Base-by-base conservation (phyloP, 495 filamentous ascomycete genomes). In the Oleoguttula mirabilis region DNA sequence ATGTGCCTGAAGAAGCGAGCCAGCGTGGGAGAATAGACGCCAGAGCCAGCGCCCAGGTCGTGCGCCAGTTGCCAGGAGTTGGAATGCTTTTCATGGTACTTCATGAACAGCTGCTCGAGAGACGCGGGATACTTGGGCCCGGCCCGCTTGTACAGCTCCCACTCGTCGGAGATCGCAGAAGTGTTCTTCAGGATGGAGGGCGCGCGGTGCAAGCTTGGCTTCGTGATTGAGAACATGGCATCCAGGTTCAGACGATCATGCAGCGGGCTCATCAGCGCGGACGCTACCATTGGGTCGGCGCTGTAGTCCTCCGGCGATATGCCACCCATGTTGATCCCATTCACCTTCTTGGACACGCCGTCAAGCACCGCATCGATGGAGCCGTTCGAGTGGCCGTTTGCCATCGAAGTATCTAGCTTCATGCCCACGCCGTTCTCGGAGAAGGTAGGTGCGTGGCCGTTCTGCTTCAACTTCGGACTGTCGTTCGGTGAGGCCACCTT, bases 1-100 rank as follows among this genome's bases (percentile, higher is more conserved):
- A 51, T 35, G 27, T 51, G 47, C 10, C 42, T 19, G 42, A 51
- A 51, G 37, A 33, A 51, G 20, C 32, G 17, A 10, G 47, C 47
- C 4, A 51, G 47, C 3, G 24, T 43, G 3, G 35, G 49, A 3
- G 41, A 36, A 21, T 51, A 51, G 23, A 51, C 31, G 24, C 47
- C 47, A 22, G 47, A 51, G 7, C 47, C 47, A 3, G 41, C 25
- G 11, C 47, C 47, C 7, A 44, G 14, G 36, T 51, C 47, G 37
- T 51, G 47, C 1, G 47, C 47, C 4, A 51, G 47, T 32, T 51
- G 47, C 47, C 47, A 51, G 6, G 47, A 51, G 24, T 46, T 46
- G 47, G 31, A 33, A 22, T 51, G 34, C 21, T 37, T 35, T 12
- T 51, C 41, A 32, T 51, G 47, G 27, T 51, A 45, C 23, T 51